Evolutionary conservation across 2,329 filamentous ascomycete species (phyloP).

Genomic region (Nigrograna mackinnonii): DNA sequence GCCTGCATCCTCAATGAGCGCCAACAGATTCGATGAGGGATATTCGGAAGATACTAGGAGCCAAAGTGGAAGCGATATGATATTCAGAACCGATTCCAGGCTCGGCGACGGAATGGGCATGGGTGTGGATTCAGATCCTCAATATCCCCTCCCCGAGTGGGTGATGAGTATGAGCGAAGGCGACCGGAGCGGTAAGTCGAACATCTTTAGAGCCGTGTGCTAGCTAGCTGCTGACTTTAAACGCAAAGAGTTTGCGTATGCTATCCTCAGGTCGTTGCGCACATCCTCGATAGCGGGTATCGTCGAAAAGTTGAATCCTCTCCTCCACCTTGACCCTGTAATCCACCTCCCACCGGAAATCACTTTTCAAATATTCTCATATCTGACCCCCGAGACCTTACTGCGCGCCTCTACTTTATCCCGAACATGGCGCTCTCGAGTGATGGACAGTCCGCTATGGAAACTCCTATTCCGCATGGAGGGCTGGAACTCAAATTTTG

Average conservation of each 20-base stretch:
- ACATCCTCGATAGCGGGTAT: constrained; percentile 80
- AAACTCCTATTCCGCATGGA: constrained; percentile 79
- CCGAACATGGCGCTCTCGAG: constrained; percentile 77
- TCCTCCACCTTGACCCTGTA: constrained; percentile 92
- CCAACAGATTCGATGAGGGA: constrained; percentile 71
- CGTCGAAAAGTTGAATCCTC: constrained; percentile 76
- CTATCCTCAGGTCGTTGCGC: constrained; percentile 75
- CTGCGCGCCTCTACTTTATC: constrained; percentile 80
- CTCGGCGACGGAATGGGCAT: constrained; percentile 41
- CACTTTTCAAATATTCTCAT: constrained; percentile 84
- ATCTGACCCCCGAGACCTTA: constrained; percentile 79
- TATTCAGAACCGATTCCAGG: constrained; percentile 39
- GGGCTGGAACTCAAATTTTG: constrained; percentile 76
- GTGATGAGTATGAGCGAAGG: constrained; percentile 57
- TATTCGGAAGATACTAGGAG: constrained; percentile 76
- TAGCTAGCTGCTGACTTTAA: too few relatives aligned
- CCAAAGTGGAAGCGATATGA: constrained; percentile 46
- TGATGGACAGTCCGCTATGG: constrained; percentile 86
- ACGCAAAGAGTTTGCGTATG: constrained; percentile 74
- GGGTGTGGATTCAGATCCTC: constrained; percentile 34
- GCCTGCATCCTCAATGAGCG: constrained; percentile 38
- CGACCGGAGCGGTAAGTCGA: constrained; percentile 57
- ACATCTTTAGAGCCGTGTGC: too few relatives aligned
- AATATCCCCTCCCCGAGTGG: constrained; percentile 56
- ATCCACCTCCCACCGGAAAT: constrained; percentile 85